Evolutionary conservation across 495 filamentous ascomycete genomes (phyloP), one percentile per base, ranked within the genome.

Genomic region (Astrocystis sublimbata): DNA sequence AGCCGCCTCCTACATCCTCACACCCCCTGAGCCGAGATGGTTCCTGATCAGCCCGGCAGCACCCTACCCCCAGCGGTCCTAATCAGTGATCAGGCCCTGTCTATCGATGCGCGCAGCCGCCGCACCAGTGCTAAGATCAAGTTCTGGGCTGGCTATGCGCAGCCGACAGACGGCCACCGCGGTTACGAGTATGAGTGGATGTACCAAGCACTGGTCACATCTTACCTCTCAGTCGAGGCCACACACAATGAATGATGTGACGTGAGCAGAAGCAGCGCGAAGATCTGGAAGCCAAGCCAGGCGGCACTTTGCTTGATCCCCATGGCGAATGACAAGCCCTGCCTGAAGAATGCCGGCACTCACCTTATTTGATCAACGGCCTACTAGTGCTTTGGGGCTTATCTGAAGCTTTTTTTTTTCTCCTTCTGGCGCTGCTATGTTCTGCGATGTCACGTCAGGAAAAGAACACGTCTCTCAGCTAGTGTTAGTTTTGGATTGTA

Each of bases 101-200:
- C 30, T 42, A 56, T 42, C 52, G 28, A 33, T 51, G 23, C 13
- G 17, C 52, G n/a, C n/a, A n/a, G 17, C 52, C 30, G 31, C 51
- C 35, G 19, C 35, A 13, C 15, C 7, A 19, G 42, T 23, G 52
- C 52, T 56, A 33, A 42, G 23, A 36, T 41, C 36, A 15, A 30
- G 13, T 26, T 38, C 35, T 41, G 52, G 35, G 17, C 28, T 56
- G 28, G 40, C 26, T 54, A 28, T 54, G 30, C 12, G 51, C 33
- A 13, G 46, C 46, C 46, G 13, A 30, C 30, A 24, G 24, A 30
- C 46, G 24, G 46, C 26, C 15, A 49, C 26, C 15, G 30, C 46
- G 26, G 46, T 3, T 7, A n/a, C n/a, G n/a, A n/a, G n/a, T 49
- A n/a, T 17, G 24, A 17, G 24, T 30, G 46, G 26, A 49, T 49